Conservation (phyloP, 305 asterid species). For the Ajuga reptans region DNA sequence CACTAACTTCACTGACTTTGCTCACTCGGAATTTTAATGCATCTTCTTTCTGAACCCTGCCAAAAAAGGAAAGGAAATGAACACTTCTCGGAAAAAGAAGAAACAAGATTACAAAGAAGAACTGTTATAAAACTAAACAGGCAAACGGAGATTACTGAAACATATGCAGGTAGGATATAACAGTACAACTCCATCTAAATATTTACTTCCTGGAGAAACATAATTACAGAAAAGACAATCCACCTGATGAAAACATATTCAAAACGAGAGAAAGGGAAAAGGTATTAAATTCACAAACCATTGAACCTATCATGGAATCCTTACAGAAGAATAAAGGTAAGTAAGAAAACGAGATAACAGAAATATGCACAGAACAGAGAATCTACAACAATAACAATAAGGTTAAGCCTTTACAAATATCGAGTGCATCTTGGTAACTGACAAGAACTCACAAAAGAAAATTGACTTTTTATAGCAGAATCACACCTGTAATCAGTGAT, state of each 20-base stretch:
- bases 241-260: neutral
- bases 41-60: constrained; percentile 87
- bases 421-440: neutral
- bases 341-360: neutral
- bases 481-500: constrained; percentile 74
- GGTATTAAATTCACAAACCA: neutral
- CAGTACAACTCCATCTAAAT: constrained; percentile 8
- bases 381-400: neutral
- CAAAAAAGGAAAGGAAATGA: constrained; percentile 22
- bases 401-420: constrained; percentile 6
- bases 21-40: constrained; percentile 69
- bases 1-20: constrained; percentile 68
- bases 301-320: neutral
- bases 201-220: constrained; percentile 6
- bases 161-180: neutral
- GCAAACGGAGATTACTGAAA: neutral
- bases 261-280: neutral
- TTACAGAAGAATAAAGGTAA: neutral
- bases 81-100: constrained; percentile 16
- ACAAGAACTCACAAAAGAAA: neutral
- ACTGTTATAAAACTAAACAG: constrained; percentile 2
- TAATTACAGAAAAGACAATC: neutral
- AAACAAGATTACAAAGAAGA: neutral
- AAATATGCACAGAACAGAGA: neutral
- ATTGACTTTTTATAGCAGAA: constrained; percentile 7